These are phyloP conservation scores for Avena insularis DNA, from an alignment of 176 grass and related monocot genomes.

Conservation along the genomic window DNA sequence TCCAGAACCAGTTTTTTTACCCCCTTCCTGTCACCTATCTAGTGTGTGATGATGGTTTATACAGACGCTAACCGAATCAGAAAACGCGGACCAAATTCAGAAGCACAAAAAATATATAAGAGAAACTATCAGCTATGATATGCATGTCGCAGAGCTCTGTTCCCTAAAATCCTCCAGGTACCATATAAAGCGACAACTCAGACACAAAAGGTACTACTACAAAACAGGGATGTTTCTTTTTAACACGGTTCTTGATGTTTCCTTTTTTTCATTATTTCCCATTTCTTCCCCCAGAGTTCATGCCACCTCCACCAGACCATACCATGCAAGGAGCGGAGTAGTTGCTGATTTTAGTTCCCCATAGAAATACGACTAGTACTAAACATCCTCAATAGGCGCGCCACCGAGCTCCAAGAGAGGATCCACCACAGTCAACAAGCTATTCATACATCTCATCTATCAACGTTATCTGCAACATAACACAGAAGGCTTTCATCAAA, in stretches of 20 bases:
- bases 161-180: background rate
- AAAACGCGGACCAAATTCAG: background rate
- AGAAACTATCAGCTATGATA: background rate
- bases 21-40: slow-evolving; percentile 15
- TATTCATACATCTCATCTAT: slow-evolving; percentile 42
- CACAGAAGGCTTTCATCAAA: background rate
- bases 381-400: background rate
- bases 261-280: slow-evolving; percentile 27
- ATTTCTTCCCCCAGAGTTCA: slow-evolving; percentile 1
- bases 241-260: slow-evolving; percentile 21
- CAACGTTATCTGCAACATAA: slow-evolving; percentile 58
- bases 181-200: slow-evolving; percentile 8
- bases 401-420: background rate
- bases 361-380: slow-evolving; percentile 21
- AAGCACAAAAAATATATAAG: background rate
- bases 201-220: slow-evolving; percentile 26
- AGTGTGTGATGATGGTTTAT: slow-evolving; percentile 33
- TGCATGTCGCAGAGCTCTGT: background rate
- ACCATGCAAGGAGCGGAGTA: slow-evolving; percentile 27
- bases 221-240: slow-evolving; percentile 17
- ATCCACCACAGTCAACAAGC: background rate
- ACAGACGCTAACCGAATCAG: background rate
- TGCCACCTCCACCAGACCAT: slow-evolving; percentile 9
- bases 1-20: background rate
- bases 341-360: slow-evolving; percentile 22